phyloP scores from a whole-genome alignment of 1,139 yeast genomes.

The Scheffersomyces lignicola region DNA sequence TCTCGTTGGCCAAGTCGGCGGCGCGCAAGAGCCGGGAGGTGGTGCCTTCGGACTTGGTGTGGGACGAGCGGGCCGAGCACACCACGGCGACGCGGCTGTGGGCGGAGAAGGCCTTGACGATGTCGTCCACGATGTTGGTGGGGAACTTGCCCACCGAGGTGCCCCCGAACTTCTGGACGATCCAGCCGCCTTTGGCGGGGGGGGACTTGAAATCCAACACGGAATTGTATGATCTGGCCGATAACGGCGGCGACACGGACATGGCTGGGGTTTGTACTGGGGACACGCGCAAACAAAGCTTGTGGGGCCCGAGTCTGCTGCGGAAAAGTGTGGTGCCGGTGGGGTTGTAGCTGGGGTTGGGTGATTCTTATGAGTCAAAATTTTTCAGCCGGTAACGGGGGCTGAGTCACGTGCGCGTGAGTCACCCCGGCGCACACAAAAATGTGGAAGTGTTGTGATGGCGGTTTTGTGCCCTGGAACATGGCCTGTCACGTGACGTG shows the following conservation, averaged over 20 bases:
- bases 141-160: conserved; percentile 98
- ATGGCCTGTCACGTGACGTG: too few species aligned
- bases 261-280: too few species aligned
- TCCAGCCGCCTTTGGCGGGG: conserved; percentile 54
- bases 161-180: conserved; percentile 95
- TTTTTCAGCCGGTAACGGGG: neutral
- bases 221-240: conserved; percentile 37
- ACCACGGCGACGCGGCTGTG: conserved; percentile 85
- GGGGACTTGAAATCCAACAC: conserved; percentile 36
- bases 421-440: too few species aligned
- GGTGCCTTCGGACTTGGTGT: conserved; percentile 92
- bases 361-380: neutral
- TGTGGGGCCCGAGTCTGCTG: too few species aligned
- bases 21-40: conserved; percentile 80
- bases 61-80: conserved; percentile 91
- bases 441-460: too few species aligned
- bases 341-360: neutral
- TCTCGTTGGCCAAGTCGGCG: conserved; percentile 71
- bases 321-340: neutral
- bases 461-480: too few species aligned
- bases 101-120: conserved; percentile 64
- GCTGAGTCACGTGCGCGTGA: neutral
- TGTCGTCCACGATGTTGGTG: conserved; percentile 76
- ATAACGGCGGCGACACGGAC: conserved; percentile 9
- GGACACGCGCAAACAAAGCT: too few species aligned